phyloP scores from a whole-genome alignment of 176 grass and related monocot species.

The Triticum aestivum region IWGSC_CS_RefSeq_v2.1 NC_057807.1:106952596-106953095 shows the following conservation, averaged over 20 bases:
- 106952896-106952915: neutral
- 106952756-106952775: conserved; percentile 38
- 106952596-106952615: neutral
- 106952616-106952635: neutral
- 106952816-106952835: neutral
- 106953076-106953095: neutral
- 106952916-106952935: neutral
- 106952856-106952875: conserved; percentile 5
- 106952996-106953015: neutral
- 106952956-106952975: neutral
- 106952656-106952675: neutral
- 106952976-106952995: neutral
- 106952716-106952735: conserved; percentile 54
- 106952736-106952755: conserved; percentile 48
- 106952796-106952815: neutral
- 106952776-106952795: neutral
- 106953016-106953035: neutral
- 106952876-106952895: neutral
- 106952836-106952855: neutral
- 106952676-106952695: conserved; percentile 38
- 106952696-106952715: conserved; percentile 47
- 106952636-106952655: neutral
- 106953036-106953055: neutral
- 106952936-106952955: neutral
- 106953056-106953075: neutral